These are phyloP conservation scores for Didymella pomorum DNA, from an alignment of 2,329 filamentous ascomycete species.

Conservation along the genomic window DNA sequence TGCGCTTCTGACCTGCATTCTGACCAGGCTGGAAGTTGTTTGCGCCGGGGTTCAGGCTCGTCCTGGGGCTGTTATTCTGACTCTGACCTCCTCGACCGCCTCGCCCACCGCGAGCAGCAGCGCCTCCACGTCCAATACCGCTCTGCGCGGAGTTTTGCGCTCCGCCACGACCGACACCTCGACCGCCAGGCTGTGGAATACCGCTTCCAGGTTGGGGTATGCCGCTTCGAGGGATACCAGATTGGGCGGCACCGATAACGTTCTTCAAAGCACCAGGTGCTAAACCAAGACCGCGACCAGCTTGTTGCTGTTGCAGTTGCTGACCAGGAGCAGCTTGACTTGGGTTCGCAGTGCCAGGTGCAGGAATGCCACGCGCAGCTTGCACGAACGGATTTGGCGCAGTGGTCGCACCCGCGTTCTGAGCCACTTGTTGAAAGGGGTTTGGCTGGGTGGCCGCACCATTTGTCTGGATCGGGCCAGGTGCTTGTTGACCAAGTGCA, in stretches of 20 bases:
- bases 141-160: constrained; percentile 25
- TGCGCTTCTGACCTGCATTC: constrained; percentile 44
- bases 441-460: constrained; percentile 28
- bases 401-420: constrained; percentile 16
- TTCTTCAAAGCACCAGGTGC: constrained; percentile 42
- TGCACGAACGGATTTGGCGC: constrained; percentile 27
- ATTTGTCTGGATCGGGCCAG: constrained; percentile 25
- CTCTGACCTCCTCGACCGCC: constrained; percentile 30
- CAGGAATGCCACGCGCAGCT: constrained; percentile 33
- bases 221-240: constrained; percentile 40
- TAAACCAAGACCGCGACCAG: constrained; percentile 37
- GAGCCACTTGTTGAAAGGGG: constrained; percentile 25
- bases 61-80: constrained; percentile 34
- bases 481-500: constrained; percentile 23
- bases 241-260: constrained; percentile 27
- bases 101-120: constrained; percentile 38
- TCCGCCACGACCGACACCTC: constrained; percentile 31
- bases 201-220: constrained; percentile 29
- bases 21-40: constrained; percentile 45
- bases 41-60: constrained; percentile 48
- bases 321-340: constrained; percentile 19
- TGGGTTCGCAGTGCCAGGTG: constrained; percentile 35
- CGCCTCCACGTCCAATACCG: constrained; percentile 39
- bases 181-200: constrained; percentile 44
- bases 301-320: constrained; percentile 34